Evolutionary conservation across 345 rosid species (phyloP).

Genomic region (Rhodamnia rubescens): DNA sequence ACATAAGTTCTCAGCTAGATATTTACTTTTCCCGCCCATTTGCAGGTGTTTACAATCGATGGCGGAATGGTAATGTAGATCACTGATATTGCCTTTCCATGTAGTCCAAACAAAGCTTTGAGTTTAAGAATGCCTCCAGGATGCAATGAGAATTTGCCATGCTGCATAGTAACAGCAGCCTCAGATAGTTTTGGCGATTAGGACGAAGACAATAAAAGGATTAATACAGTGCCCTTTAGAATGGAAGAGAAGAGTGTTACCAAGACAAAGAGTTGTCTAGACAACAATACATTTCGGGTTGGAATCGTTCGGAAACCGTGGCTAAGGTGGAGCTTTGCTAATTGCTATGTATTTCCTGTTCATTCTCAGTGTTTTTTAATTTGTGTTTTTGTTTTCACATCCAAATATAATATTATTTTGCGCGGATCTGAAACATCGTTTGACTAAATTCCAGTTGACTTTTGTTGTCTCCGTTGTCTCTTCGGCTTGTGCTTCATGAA

Average conservation of each 20-base stretch:
- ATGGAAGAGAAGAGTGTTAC: not conserved
- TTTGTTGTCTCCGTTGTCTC: not conserved
- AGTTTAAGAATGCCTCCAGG: not conserved
- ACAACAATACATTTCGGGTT: not conserved
- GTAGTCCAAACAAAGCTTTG: not conserved
- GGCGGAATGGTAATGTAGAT: conserved; percentile 92
- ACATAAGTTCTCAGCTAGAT: not conserved
- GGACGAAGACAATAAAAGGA: not conserved
- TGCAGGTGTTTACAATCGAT: conserved; percentile 81
- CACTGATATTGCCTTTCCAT: not conserved
- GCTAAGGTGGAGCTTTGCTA: not conserved
- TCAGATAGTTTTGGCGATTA: not conserved
- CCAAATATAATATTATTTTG: not conserved
- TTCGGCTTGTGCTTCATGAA: not conserved
- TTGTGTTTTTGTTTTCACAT: not conserved
- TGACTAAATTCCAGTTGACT: not conserved
- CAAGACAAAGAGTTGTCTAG: not conserved
- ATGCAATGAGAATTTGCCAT: not conserved
- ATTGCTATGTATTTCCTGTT: not conserved
- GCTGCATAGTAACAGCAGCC: not conserved
- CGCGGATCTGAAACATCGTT: not conserved
- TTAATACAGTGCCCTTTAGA: not conserved
- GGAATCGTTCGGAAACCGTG: not conserved
- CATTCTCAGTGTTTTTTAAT: not conserved
- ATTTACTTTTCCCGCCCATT: not conserved